These are phyloP conservation scores for Fraxinus xanthoxyloides DNA, from an alignment of 305 asterid genomes.

Conservation along the genomic window DNA sequence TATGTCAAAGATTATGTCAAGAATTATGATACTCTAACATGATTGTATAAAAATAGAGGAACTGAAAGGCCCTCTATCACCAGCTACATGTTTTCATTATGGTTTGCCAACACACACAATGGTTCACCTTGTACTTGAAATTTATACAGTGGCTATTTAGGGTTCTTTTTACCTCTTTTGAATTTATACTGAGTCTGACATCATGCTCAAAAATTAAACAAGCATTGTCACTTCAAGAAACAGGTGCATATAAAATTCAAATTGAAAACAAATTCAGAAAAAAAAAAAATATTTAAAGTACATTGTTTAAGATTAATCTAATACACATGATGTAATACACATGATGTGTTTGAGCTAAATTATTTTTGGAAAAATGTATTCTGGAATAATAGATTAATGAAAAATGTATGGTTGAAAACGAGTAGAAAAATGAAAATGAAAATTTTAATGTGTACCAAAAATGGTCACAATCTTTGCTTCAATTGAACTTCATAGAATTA, in stretches of 20 bases:
- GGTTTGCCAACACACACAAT: neutral
- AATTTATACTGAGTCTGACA: neutral
- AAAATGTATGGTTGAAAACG: no score
- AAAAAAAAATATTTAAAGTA: neutral
- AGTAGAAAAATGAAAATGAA: no score
- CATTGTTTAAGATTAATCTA: neutral
- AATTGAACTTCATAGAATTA: neutral
- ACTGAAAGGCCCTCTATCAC: neutral
- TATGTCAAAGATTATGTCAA: no score
- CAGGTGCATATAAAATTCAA: neutral
- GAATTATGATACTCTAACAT: no score
- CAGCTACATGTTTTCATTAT: neutral
- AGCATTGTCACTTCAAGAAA: neutral
- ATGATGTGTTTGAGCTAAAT: no score
- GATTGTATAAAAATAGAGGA: no score
- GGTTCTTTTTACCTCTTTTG: neutral
- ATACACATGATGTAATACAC: no score
- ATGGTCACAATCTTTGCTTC: neutral
- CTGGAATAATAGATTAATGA: no score
- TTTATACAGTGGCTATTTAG: neutral
- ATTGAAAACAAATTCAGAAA: no score
- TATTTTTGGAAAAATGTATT: no score
- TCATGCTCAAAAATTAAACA: neutral
- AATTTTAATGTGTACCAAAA: no score
- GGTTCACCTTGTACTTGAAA: neutral